A percentile compares a stretch with the other conserved stretches of the same genome.
These are phyloP conservation scores for Aspergillus egyptiacus DNA, from an alignment of 495 filamentous ascomycete species.

Conservation along the genomic window DNA sequence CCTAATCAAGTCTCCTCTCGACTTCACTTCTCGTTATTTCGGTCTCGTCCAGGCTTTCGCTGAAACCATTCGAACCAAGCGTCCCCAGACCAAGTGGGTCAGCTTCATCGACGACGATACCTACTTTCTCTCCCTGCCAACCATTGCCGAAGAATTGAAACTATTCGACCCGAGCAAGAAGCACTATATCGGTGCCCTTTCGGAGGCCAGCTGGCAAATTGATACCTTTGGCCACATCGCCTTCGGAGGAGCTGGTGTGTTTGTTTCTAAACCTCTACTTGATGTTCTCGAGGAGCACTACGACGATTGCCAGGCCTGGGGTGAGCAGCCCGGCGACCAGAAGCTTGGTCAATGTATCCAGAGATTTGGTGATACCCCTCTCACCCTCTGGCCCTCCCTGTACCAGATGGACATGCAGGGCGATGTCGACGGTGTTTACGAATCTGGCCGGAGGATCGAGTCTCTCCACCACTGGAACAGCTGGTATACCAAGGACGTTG, in stretches of 20 bases:
- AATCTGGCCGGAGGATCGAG: slow-evolving; percentile 51
- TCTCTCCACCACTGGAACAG: slow-evolving; percentile 65
- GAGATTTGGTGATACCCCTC: slow-evolving; percentile 45
- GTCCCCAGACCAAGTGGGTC: slow-evolving; percentile 55
- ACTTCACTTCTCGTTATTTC: slow-evolving; percentile 60
- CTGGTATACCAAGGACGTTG: slow-evolving; percentile 47
- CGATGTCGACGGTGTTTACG: slow-evolving; percentile 58
- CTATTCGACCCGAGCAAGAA: slow-evolving; percentile 48
- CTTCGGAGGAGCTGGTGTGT: slow-evolving; percentile 65
- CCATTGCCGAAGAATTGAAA: slow-evolving; percentile 47
- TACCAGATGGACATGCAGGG: slow-evolving; percentile 59
- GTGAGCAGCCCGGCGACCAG: slow-evolving; percentile 51
- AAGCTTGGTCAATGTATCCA: slow-evolving; percentile 59
- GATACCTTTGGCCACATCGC: slow-evolving; percentile 57
- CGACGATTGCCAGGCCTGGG: slow-evolving; percentile 48
- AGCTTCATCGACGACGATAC: slow-evolving; percentile 68
- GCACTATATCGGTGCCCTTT: slow-evolving; percentile 56
- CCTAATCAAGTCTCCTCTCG: slow-evolving; percentile 47
- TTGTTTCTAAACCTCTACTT: slow-evolving; percentile 56
- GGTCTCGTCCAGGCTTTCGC: slow-evolving; percentile 53
- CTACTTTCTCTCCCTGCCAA: slow-evolving; percentile 59
- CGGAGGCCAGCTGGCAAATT: slow-evolving; percentile 57
- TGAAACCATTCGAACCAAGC: slow-evolving; percentile 40
- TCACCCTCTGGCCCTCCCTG: slow-evolving; percentile 54
- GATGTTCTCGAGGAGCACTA: slow-evolving; percentile 47